Percentiles rank a stretch among this genome's conserved stretches.
phyloP scores from a whole-genome alignment of 768 basidiomycete species.

The Podaxis sp. region DNA sequence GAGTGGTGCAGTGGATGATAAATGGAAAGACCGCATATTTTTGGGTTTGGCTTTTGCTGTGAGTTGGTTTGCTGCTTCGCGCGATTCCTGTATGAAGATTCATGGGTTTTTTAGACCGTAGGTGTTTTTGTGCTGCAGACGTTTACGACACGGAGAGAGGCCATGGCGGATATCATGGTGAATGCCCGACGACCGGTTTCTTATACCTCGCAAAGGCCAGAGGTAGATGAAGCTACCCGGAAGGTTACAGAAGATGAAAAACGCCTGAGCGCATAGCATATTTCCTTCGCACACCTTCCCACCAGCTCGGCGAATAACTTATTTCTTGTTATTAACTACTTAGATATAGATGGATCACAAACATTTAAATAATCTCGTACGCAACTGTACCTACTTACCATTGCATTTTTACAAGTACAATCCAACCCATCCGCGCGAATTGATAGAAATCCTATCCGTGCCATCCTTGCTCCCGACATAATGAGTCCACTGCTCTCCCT shows the following conservation, averaged over 20 bases:
- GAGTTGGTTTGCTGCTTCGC: constrained; percentile 18
- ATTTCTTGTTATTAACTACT: not conserved
- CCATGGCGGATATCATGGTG: constrained; percentile 21
- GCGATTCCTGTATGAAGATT: no score
- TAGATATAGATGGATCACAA: no score
- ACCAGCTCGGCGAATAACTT: not conserved
- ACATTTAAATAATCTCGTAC: no score
- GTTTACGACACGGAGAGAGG: constrained; percentile 23
- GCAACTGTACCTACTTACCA: no score
- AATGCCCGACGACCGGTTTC: constrained; percentile 14
- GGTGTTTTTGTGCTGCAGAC: constrained; percentile 26
- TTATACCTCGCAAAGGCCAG: not conserved
- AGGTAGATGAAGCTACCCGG: not conserved
- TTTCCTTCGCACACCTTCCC: no score
- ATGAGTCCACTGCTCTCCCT: constrained; percentile 36
- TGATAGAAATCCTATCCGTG: constrained; percentile 35
- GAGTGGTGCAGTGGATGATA: constrained; percentile 53
- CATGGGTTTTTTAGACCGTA: constrained; percentile 15
- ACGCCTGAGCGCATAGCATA: constrained; percentile 11
- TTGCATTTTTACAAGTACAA: constrained; percentile 35
- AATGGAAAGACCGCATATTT: constrained; percentile 66
- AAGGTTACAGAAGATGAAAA: constrained; percentile 13
- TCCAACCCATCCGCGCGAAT: constrained; percentile 47
- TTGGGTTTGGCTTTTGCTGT: constrained; percentile 55
- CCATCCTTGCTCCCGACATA: constrained; percentile 39